phyloP scores from a whole-genome alignment of 164 flowering plant genomes.

The Buxus sempervirens region DNA sequence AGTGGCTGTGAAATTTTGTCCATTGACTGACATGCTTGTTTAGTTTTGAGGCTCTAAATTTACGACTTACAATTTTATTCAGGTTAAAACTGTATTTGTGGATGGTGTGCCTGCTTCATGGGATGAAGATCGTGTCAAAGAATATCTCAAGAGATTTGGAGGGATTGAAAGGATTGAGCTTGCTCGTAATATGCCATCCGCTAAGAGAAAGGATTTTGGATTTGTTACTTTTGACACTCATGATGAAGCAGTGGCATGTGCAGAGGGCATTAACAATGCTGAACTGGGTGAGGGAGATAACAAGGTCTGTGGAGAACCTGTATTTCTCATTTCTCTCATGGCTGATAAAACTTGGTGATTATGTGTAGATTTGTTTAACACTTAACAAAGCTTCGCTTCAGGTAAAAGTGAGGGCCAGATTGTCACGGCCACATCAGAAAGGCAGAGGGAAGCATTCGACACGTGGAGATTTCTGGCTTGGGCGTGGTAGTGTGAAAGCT shows the following conservation, averaged over 20 bases:
- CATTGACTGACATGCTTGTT: neutral
- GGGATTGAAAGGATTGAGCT: slow-evolving; percentile 84
- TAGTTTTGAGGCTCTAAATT: neutral
- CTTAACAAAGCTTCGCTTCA: slow-evolving; percentile 20
- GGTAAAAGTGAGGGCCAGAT: slow-evolving; percentile 92
- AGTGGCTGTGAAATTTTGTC: neutral
- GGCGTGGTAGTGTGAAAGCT: slow-evolving; percentile 35
- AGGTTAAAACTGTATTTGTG: slow-evolving; percentile 92
- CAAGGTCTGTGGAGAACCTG: slow-evolving; percentile 48
- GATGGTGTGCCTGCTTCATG: slow-evolving; percentile 91
- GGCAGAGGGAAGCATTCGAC: slow-evolving; percentile 60
- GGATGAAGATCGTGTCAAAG: slow-evolving; percentile 88
- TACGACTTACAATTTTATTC: slow-evolving; percentile 12
- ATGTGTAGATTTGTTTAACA: neutral
- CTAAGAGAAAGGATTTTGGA: slow-evolving; percentile 92
- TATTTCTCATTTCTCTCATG: neutral
- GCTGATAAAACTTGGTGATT: neutral
- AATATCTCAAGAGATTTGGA: slow-evolving; percentile 73
- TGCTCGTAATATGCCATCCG: slow-evolving; percentile 97
- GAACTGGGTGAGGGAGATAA: slow-evolving; percentile 87
- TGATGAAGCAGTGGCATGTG: slow-evolving; percentile 91
- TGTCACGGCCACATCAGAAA: slow-evolving; percentile 87
- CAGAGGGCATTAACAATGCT: slow-evolving; percentile 81
- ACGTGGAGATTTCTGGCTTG: slow-evolving; percentile 47
- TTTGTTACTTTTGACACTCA: slow-evolving; percentile 88